phyloP scores from a whole-genome alignment of 2,329 filamentous ascomycete species.

The Sporothrix inflata region DNA sequence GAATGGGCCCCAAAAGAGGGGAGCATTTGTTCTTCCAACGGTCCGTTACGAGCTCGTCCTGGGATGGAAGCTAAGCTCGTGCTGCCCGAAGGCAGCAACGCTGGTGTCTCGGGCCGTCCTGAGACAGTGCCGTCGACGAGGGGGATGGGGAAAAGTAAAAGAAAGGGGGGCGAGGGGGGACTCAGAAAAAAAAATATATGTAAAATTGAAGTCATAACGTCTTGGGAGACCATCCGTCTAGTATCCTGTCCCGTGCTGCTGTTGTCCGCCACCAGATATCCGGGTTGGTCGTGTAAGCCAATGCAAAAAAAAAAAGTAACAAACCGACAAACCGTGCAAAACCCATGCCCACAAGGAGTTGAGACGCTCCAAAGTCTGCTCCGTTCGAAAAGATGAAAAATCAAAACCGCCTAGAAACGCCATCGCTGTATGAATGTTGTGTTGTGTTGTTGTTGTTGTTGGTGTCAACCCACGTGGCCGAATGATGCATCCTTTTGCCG shows the following conservation, averaged over 20 bases:
- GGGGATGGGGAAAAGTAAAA: background rate
- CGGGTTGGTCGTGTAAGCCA: background rate
- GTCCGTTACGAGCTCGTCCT: conserved; percentile 78
- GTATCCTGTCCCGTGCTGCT: background rate
- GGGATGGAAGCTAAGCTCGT: conserved; percentile 68
- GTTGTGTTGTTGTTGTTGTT: conserved; percentile 3
- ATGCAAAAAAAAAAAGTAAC: conserved; percentile 9
- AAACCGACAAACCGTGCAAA: conserved; percentile 20
- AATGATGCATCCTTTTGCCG: too few relatives aligned
- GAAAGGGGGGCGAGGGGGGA: background rate
- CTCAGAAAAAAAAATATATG: conserved; percentile 24
- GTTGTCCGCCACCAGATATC: background rate
- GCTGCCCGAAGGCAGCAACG: conserved; percentile 76
- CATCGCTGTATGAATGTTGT: conserved; percentile 22
- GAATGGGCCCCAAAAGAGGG: conserved; percentile 34
- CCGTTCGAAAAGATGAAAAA: background rate
- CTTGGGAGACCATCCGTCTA: conserved; percentile 15
- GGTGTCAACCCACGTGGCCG: background rate
- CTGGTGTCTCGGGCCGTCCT: conserved; percentile 49
- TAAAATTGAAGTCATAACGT: conserved; percentile 22
- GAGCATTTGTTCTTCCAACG: conserved; percentile 67
- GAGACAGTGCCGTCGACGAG: background rate
- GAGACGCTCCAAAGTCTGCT: background rate
- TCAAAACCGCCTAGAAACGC: conserved; percentile 9
- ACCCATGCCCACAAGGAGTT: background rate